Evolutionary conservation across 2,329 filamentous ascomycete genomes (phyloP).

Genomic region (Paraconiothyrium brasiliense): DNA sequence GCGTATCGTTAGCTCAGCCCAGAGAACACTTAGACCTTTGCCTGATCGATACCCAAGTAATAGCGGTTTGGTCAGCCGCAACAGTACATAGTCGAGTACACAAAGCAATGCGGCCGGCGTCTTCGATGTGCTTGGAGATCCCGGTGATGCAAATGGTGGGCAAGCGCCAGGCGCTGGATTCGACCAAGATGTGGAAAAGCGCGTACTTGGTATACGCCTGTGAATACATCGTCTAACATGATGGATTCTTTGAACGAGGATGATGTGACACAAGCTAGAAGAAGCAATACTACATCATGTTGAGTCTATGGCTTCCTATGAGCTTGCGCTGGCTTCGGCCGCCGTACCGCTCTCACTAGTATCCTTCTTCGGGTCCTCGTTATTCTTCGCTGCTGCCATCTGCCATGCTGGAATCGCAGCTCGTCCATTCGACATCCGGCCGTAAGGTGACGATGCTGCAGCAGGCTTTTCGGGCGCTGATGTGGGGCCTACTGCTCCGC

Average conservation of each 20-base stretch:
- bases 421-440: slow-evolving; percentile 43
- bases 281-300: not conserved
- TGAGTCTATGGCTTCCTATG: slow-evolving; percentile 24
- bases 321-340: slow-evolving; percentile 41
- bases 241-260: slow-evolving; percentile 1
- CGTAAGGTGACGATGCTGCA: slow-evolving; percentile 37
- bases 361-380: slow-evolving; percentile 56
- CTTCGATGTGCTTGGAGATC: not conserved
- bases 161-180: not conserved
- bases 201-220: not conserved
- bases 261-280: slow-evolving; percentile 13
- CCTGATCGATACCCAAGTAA: too few species aligned
- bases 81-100: too few species aligned
- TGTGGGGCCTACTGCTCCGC: slow-evolving; percentile 29
- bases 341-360: slow-evolving; percentile 50
- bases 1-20: not conserved
- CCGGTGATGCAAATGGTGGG: not conserved
- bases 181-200: not conserved
- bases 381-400: slow-evolving; percentile 60
- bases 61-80: too few species aligned
- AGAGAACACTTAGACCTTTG: too few species aligned
- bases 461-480: slow-evolving; percentile 41
- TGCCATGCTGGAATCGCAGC: slow-evolving; percentile 64
- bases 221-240: not conserved
- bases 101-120: not conserved